A percentile compares a stretch with the other conserved stretches of the same genome.
phyloP scores from a whole-genome alignment of 2,329 filamentous ascomycete genomes.

The Pleurostoma richardsiae region DNA sequence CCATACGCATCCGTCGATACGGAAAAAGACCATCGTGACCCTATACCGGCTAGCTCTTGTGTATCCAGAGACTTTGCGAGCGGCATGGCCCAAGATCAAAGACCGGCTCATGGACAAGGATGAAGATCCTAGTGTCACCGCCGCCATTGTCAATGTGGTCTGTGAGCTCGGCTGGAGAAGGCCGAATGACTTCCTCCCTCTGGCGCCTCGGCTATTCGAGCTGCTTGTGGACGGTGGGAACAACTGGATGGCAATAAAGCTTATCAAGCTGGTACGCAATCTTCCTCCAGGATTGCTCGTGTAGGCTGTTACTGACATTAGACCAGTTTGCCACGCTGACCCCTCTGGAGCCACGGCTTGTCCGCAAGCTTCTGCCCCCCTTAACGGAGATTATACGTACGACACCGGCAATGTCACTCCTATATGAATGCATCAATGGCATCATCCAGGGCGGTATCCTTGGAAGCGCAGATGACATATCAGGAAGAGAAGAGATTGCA shows the following conservation, averaged over 20 bases:
- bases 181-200: slow-evolving; percentile 86
- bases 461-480: slow-evolving; percentile 71
- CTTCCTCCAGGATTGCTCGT: not conserved
- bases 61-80: slow-evolving; percentile 89
- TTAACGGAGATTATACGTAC: slow-evolving; percentile 90
- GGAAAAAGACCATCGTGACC: slow-evolving; percentile 95
- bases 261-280: slow-evolving; percentile 80
- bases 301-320: slow-evolving; percentile 1
- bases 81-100: slow-evolving; percentile 97
- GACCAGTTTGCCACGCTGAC: slow-evolving; percentile 86
- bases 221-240: slow-evolving; percentile 87
- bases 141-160: slow-evolving; percentile 93
- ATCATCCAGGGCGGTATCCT: slow-evolving; percentile 96
- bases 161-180: slow-evolving; percentile 93
- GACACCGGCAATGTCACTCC: slow-evolving; percentile 92
- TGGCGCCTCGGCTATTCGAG: slow-evolving; percentile 89
- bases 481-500: slow-evolving; percentile 87
- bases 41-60: slow-evolving; percentile 89
- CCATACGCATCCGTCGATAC: slow-evolving; percentile 78
- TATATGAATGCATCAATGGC: slow-evolving; percentile 98
- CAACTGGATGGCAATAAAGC: slow-evolving; percentile 99
- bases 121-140: slow-evolving; percentile 89
- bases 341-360: slow-evolving; percentile 83
- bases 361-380: slow-evolving; percentile 86
- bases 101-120: slow-evolving; percentile 84